A percentile compares a stretch with the other conserved stretches of the same genome.
phyloP scores from a whole-genome alignment of 164 flowering plant species.

The Kingdonia uniflora region DNA sequence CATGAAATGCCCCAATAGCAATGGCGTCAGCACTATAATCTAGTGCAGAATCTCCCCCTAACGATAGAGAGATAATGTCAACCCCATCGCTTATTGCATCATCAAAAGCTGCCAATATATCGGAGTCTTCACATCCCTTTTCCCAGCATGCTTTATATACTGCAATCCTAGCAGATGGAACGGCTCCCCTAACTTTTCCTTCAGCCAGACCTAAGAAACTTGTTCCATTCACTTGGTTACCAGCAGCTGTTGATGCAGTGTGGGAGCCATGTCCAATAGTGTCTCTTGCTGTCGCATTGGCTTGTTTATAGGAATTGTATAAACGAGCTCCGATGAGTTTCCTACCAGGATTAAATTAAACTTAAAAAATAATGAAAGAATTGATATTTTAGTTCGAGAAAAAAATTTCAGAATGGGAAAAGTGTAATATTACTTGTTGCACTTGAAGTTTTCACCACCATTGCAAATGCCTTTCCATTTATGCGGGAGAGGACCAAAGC shows the following conservation, averaged over 20 bases:
- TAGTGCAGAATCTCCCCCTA: too few relatives aligned
- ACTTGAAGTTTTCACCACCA: constrained; percentile 1
- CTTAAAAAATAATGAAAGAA: not conserved
- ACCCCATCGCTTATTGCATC: too few relatives aligned
- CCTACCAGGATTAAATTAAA: constrained; percentile 6
- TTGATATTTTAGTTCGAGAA: not conserved
- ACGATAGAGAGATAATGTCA: too few relatives aligned
- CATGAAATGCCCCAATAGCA: too few relatives aligned
- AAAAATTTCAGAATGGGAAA: not conserved
- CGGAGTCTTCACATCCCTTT: too few relatives aligned
- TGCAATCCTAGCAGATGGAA: too few relatives aligned
- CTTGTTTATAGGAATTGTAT: constrained; percentile 5
- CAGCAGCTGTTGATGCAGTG: constrained; percentile 49
- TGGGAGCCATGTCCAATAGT: constrained; percentile 42
- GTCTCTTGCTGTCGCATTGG: constrained; percentile 26
- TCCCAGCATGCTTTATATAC: too few relatives aligned
- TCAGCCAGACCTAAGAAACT: constrained; percentile 10
- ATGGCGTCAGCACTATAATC: too few relatives aligned
- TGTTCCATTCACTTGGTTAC: constrained; percentile 20
- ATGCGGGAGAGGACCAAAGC: not conserved
- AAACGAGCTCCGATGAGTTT: constrained; percentile 47
- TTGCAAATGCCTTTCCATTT: not conserved
- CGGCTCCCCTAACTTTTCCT: not conserved
- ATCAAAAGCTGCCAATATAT: too few relatives aligned
- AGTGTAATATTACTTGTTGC: not conserved